A percentile compares a stretch with the other conserved stretches of the same genome.
These are phyloP conservation scores for Nemania bipapillata DNA, from an alignment of 2,329 filamentous ascomycete species.

Conservation along the genomic window DNA sequence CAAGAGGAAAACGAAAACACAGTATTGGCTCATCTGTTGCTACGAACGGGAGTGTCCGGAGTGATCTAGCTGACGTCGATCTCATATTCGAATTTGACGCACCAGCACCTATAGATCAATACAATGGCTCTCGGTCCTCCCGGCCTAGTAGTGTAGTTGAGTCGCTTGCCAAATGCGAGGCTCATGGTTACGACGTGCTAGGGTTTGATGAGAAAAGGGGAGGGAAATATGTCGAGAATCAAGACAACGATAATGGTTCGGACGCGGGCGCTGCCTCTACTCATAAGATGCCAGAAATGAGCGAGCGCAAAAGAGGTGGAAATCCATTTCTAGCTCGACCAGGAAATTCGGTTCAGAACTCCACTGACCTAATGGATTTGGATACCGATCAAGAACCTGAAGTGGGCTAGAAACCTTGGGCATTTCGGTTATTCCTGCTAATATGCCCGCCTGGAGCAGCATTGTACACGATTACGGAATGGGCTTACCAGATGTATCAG, in stretches of 20 bases:
- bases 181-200: constrained; percentile 27
- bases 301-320: constrained; percentile 52
- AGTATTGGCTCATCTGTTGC: constrained; percentile 49
- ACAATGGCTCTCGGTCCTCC: constrained; percentile 17
- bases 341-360: constrained; percentile 37
- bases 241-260: constrained; percentile 36
- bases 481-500: neutral
- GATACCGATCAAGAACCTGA: constrained; percentile 43
- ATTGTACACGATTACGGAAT: neutral
- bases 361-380: constrained; percentile 54
- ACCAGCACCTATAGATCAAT: neutral
- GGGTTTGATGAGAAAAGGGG: constrained; percentile 27
- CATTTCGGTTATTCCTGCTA: constrained; percentile 3
- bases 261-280: constrained; percentile 7
- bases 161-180: constrained; percentile 39
- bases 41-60: constrained; percentile 46
- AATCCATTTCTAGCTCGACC: constrained; percentile 46
- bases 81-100: constrained; percentile 38
- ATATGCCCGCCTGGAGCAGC: neutral
- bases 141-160: constrained; percentile 40
- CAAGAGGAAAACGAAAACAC: constrained; percentile 44
- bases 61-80: constrained; percentile 44
- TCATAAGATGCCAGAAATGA: constrained; percentile 58
- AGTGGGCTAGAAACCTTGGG: constrained; percentile 20
- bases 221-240: constrained; percentile 35